Percentiles rank a stretch among this genome's conserved stretches.
phyloP scores from a whole-genome alignment of 441 rosid genomes.

The Adansonia rubrostipa region DNA sequence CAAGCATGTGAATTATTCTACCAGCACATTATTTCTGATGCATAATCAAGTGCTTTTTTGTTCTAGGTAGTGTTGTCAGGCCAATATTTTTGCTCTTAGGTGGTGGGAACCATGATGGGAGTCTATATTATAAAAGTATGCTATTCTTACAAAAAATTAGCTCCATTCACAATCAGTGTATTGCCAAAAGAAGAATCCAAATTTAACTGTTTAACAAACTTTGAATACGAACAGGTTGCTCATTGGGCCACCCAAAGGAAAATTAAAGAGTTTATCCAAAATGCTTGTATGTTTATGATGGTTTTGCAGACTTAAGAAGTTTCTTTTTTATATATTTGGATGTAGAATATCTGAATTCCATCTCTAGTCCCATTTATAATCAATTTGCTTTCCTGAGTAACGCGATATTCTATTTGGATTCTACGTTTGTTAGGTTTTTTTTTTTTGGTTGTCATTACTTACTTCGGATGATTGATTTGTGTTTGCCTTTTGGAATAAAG shows the following conservation, averaged over 20 bases:
- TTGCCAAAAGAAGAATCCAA: slow-evolving; percentile 16
- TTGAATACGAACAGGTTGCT: not conserved
- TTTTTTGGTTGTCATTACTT: not conserved
- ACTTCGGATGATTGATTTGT: slow-evolving; percentile 4
- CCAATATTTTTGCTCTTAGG: slow-evolving; percentile 10
- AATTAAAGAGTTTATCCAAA: slow-evolving; percentile 20
- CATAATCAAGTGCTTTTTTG: not conserved
- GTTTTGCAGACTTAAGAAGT: slow-evolving; percentile 6
- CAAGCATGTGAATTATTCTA: slow-evolving; percentile 15
- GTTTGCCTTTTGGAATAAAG: slow-evolving; percentile 13
- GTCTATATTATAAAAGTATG: not conserved
- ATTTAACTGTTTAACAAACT: slow-evolving; percentile 7
- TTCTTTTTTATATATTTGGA: not conserved
- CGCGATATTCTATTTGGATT: not conserved
- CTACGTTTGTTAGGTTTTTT: not conserved
- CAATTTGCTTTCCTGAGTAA: not conserved
- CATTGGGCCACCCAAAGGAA: not conserved
- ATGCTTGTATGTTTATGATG: not conserved
- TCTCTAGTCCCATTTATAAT: slow-evolving; percentile 14
- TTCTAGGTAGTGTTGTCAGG: not conserved
- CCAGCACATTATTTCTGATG: slow-evolving; percentile 13
- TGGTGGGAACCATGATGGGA: not conserved
- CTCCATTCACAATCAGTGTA: slow-evolving; percentile 10
- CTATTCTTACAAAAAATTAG: not conserved
- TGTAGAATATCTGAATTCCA: slow-evolving; percentile 15